Percentiles rank a stretch among this genome's conserved stretches.
Evolutionary conservation across 1,284 basidiomycete species (phyloP).

Genomic region (Baeospora myosura): DNA sequence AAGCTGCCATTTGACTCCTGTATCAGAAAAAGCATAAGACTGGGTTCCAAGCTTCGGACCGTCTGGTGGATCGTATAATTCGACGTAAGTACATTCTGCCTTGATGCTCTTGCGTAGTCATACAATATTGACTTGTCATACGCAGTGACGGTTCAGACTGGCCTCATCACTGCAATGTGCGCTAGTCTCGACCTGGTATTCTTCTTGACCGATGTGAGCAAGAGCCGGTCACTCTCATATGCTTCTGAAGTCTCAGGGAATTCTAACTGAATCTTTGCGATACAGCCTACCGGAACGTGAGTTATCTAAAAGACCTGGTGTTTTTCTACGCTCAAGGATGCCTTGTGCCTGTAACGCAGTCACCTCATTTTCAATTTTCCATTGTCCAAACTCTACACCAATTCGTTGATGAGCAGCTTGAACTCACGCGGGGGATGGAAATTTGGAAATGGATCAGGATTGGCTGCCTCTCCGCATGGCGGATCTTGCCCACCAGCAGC

Average conservation of each 20-base stretch:
- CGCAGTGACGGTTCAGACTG: conserved; percentile 33
- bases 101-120: neutral
- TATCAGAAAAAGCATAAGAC: conserved; percentile 32
- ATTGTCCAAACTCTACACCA: conserved; percentile 36
- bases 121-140: conserved; percentile 8
- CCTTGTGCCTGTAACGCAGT: conserved; percentile 13
- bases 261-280: neutral
- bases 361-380: conserved; percentile 36
- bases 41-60: conserved; percentile 23
- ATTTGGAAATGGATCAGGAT: conserved; percentile 8
- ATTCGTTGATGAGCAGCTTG: conserved; percentile 34
- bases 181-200: conserved; percentile 27
- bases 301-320: conserved; percentile 7
- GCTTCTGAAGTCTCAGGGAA: neutral
- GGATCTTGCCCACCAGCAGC: neutral
- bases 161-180: conserved; percentile 25
- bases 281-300: conserved; percentile 24
- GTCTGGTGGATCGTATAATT: conserved; percentile 31
- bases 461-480: neutral
- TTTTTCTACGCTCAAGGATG: neutral
- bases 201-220: conserved; percentile 26
- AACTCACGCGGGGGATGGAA: conserved; percentile 30
- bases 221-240: neutral
- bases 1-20: no score
- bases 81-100: conserved; percentile 25